Conservation (phyloP, 345 rosid genomes). For the Melaleuca quinquenervia region DNA sequence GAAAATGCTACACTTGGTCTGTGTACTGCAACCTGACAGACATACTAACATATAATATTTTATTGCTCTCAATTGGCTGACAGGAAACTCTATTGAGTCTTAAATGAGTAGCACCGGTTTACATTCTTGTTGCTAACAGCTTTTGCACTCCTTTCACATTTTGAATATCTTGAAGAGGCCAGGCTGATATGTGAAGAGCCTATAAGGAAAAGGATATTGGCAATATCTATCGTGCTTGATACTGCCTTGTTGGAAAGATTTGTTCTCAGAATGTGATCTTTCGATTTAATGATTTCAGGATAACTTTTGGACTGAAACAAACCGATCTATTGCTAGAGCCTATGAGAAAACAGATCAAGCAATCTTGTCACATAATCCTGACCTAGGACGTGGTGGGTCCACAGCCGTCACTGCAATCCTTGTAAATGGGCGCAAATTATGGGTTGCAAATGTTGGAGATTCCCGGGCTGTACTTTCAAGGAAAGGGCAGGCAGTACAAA, state of each 20-base stretch:
- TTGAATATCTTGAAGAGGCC: background rate
- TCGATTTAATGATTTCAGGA: conserved; percentile 22
- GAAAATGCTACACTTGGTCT: background rate
- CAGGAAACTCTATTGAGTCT: background rate
- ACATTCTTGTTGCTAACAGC: background rate
- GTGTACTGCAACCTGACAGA: background rate
- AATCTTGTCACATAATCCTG: conserved; percentile 45
- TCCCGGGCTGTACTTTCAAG: conserved; percentile 57
- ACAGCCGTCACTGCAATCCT: conserved; percentile 70
- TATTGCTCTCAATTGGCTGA: background rate
- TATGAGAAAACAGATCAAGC: conserved; percentile 60
- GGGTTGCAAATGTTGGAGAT: conserved; percentile 72
- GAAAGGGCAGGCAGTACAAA: conserved; percentile 47
- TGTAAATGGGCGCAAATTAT: conserved; percentile 38
- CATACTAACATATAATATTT: background rate
- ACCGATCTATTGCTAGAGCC: conserved; percentile 30
- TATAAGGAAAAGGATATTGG: background rate
- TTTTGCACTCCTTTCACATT: background rate
- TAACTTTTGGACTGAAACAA: conserved; percentile 38
- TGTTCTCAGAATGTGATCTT: background rate
- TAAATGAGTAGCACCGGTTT: background rate
- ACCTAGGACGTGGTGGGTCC: conserved; percentile 69
- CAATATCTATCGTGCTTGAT: background rate
- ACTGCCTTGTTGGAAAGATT: background rate
- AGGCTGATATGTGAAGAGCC: background rate